Base-by-base conservation (phyloP, 2,329 filamentous ascomycete species). In the Aureobasidium lini region DNA sequence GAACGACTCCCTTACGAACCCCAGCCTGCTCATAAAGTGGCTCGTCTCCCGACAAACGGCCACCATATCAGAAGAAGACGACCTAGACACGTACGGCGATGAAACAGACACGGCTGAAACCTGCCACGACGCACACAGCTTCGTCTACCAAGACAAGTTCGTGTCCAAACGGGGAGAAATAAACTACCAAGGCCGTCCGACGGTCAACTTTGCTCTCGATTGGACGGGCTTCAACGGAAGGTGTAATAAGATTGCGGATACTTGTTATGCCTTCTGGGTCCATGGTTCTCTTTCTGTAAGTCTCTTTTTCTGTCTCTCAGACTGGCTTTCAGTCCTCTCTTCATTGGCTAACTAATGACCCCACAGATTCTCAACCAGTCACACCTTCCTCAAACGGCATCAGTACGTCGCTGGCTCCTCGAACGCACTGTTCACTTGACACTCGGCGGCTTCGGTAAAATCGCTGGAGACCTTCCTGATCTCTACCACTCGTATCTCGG, bases 191-290 rank as follows among this genome's bases (percentile, higher is more conserved):
- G 64, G 79, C 39, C 80, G 86, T 52, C 87, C 90, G 62, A 85
- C 87, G 15, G 72, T 76, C 0, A 87, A 86, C 64, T 72, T 79
- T n/a, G 75, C 77, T 2, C 62, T 79, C 40, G 72, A 76, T 9
- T 82, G 81, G 67, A 81, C 90, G 1, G 94, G 92, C 9, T 91
- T 95, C 75, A 96, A 95, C 68, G 94, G 94, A 29, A 85, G 94
- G 52, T 85, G 84, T 70, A 96, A 96, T 76, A 99, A 99, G 73
- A 81, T 86, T 49, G 88, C 89, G 9, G 94, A 99, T 73, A 97
- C 94, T 0, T 99, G 94, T 75, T 99, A 99, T 72, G 87, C 85
- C 23, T 99, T 93, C 79, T 99, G 94, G 94, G 90, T 89, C 0
- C 81, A 81, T 4, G 90, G 84, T 1, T 84, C 90, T 53, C 71